Percentiles rank a stretch among this genome's conserved stretches.
These are phyloP conservation scores for Cladosporium sp. DNA, from an alignment of 2,329 filamentous ascomycete genomes.

Conservation along the genomic window DNA sequence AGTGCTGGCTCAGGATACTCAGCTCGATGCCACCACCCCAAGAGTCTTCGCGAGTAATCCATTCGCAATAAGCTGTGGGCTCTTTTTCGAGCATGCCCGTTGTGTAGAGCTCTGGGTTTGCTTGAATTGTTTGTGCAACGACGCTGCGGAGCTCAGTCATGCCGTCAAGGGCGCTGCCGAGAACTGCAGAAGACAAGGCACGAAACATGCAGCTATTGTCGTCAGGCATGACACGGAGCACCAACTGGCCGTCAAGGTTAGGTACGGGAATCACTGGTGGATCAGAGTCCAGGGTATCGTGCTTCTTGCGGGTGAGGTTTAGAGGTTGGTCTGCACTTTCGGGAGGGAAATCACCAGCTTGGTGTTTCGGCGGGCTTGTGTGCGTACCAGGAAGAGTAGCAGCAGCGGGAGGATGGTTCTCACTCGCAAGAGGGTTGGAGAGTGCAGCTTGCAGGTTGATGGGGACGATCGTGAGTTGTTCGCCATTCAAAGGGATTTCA, in stretches of 20 bases:
- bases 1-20: constrained; percentile 78
- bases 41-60: constrained; percentile 75
- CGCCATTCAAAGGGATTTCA: constrained; percentile 64
- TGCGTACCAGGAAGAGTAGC: constrained; percentile 27
- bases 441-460: constrained; percentile 42
- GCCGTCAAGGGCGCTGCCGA: constrained; percentile 60
- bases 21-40: constrained; percentile 95
- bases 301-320: constrained; percentile 45
- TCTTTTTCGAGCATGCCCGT: constrained; percentile 71
- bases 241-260: constrained; percentile 57
- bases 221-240: constrained; percentile 92
- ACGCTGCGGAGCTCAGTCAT: constrained; percentile 74
- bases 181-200: constrained; percentile 78
- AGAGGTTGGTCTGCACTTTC: constrained; percentile 31
- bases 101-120: constrained; percentile 70
- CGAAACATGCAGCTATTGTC: constrained; percentile 95
- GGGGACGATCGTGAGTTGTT: constrained; percentile 65
- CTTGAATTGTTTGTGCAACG: constrained; percentile 75
- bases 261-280: constrained; percentile 63
- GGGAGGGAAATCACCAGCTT: constrained; percentile 29
- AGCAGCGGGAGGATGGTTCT: constrained; percentile 23
- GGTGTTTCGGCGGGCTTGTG: constrained; percentile 29
- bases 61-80: constrained; percentile 74
- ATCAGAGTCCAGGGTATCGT: constrained; percentile 52
- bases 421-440: constrained; percentile 33